Percentiles rank a stretch among this genome's conserved stretches.
Evolutionary conservation across 1,284 basidiomycete genomes (phyloP).

Genomic region (Boletus smithii): DNA sequence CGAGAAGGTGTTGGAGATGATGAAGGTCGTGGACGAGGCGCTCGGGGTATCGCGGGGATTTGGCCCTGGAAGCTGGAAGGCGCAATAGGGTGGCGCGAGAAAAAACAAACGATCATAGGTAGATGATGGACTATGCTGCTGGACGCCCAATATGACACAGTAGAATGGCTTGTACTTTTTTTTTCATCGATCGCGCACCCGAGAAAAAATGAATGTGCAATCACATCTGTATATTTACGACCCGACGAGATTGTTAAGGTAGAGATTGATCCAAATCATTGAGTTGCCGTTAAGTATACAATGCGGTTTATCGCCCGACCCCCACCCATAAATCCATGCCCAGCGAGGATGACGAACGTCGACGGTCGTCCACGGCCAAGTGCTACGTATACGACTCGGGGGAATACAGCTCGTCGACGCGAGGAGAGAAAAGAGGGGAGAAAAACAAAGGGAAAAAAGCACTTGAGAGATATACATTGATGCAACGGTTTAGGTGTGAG

Average conservation of each 20-base stretch:
- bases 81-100: not conserved
- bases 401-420: not conserved
- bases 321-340: not conserved
- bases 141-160: no score
- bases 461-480: not conserved
- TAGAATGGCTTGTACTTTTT: not conserved
- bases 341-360: not conserved
- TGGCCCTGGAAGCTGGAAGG: slow-evolving; percentile 43
- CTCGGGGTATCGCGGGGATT: slow-evolving; percentile 53
- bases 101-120: no score
- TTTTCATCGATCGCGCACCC: not conserved
- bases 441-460: not conserved
- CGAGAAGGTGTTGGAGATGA: slow-evolving; percentile 80
- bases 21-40: slow-evolving; percentile 74
- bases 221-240: not conserved
- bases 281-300: slow-evolving; percentile 21
- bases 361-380: not conserved
- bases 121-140: no score
- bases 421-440: not conserved
- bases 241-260: not conserved
- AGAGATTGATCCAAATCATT: not conserved
- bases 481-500: slow-evolving; percentile 7
- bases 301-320: slow-evolving; percentile 8
- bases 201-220: not conserved
- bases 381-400: not conserved